phyloP scores from a whole-genome alignment of 148 eudicot species.

The Drosera capensis region DNA sequence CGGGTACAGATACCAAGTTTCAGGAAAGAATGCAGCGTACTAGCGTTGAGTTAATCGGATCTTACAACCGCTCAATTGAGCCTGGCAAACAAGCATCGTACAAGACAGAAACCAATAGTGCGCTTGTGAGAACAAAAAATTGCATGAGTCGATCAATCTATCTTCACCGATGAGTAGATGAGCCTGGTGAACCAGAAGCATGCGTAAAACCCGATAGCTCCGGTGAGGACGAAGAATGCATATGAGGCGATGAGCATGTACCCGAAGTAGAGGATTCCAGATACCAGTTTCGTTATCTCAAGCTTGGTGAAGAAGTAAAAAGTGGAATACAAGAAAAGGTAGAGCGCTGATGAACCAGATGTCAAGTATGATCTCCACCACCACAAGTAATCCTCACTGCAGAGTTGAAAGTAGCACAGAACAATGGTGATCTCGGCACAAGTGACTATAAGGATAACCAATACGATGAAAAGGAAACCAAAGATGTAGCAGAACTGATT shows the following conservation, averaged over 20 bases:
- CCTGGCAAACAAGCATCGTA: too few species aligned
- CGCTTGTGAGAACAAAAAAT: too few species aligned
- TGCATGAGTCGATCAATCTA: constrained; percentile 22
- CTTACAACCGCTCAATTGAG: too few species aligned
- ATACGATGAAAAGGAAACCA: constrained; percentile 22
- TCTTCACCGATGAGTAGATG: constrained; percentile 37
- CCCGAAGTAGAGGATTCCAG: constrained; percentile 24
- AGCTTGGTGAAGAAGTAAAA: constrained; percentile 26
- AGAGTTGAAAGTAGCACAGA: constrained; percentile 29
- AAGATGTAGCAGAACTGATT: constrained; percentile 27
- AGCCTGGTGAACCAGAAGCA: constrained; percentile 33
- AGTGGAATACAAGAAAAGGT: constrained; percentile 28
- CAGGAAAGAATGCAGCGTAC: too few species aligned
- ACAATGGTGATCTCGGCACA: constrained; percentile 26
- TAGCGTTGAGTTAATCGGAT: too few species aligned
- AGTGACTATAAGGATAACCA: constrained; percentile 21
- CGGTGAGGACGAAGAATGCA: constrained; percentile 27
- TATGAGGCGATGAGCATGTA: constrained; percentile 32
- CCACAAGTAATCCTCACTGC: constrained; percentile 36
- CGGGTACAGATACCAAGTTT: too few species aligned
- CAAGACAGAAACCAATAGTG: too few species aligned
- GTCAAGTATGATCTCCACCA: constrained; percentile 39
- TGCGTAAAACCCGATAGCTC: constrained; percentile 26
- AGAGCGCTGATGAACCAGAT: constrained; percentile 27
- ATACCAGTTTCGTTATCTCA: constrained; percentile 27